Conservation (phyloP, 2,329 filamentous ascomycete genomes). For the Pleomassaria siparia region DNA sequence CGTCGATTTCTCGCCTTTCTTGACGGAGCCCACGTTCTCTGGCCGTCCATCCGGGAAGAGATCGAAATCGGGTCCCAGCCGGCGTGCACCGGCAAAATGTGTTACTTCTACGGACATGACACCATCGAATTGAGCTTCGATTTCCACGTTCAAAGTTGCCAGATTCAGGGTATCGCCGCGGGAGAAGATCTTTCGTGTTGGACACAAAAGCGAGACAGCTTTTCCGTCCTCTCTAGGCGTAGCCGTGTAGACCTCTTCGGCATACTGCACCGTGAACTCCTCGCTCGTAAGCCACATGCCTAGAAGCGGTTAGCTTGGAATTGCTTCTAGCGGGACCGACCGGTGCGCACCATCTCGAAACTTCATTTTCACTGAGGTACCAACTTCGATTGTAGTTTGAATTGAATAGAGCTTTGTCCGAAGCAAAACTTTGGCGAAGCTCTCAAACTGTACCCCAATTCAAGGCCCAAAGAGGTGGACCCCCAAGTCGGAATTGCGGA, state of each 20-base stretch:
- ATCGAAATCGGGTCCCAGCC: slow-evolving; percentile 59
- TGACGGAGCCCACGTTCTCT: slow-evolving; percentile 38
- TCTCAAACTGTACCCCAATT: background rate
- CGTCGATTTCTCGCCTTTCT: slow-evolving; percentile 48
- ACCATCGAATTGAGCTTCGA: slow-evolving; percentile 60
- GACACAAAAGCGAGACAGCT: slow-evolving; percentile 58
- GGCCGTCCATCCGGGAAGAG: slow-evolving; percentile 58
- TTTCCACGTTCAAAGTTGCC: slow-evolving; percentile 57
- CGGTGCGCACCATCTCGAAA: slow-evolving; percentile 58
- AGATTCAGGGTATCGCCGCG: slow-evolving; percentile 60
- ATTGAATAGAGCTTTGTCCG: background rate
- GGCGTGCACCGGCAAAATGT: slow-evolving; percentile 58
- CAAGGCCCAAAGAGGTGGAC: slow-evolving; percentile 1
- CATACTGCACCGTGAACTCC: slow-evolving; percentile 63
- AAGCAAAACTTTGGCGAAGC: background rate
- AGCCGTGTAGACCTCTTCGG: slow-evolving; percentile 63
- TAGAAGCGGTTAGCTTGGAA: slow-evolving; percentile 21
- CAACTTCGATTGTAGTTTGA: background rate
- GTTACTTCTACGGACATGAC: slow-evolving; percentile 62
- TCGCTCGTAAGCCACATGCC: slow-evolving; percentile 67
- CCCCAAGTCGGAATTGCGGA: slow-evolving; percentile 8
- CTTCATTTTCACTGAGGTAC: slow-evolving; percentile 50
- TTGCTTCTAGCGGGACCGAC: background rate
- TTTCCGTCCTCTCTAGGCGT: slow-evolving; percentile 49
- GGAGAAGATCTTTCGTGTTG: slow-evolving; percentile 56